These are phyloP conservation scores for Gossypium gossypioides DNA, from an alignment of 441 rosid species.

Conservation along the genomic window DNA sequence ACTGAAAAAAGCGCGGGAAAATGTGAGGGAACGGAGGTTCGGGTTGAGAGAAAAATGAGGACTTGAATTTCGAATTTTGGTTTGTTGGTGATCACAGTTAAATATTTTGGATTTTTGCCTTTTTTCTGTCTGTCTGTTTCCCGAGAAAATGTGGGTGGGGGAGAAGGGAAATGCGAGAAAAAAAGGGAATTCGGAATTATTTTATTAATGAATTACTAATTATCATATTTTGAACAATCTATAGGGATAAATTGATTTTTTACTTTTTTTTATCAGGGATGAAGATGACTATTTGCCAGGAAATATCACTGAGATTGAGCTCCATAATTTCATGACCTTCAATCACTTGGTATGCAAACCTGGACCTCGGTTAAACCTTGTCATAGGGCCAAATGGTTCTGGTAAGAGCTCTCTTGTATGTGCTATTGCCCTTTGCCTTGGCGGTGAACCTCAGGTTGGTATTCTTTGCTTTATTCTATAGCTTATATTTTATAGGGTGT, in stretches of 20 bases:
- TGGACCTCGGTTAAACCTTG: slow-evolving; percentile 77
- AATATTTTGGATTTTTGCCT: not conserved
- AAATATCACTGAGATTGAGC: slow-evolving; percentile 77
- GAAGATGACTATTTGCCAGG: slow-evolving; percentile 86
- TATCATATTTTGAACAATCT: not conserved
- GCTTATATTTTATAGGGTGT: slow-evolving; percentile 2
- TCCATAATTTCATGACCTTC: slow-evolving; percentile 81
- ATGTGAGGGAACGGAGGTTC: not conserved
- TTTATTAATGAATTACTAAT: not conserved
- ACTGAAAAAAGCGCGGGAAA: not conserved
- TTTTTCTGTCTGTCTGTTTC: not conserved
- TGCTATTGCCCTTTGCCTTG: slow-evolving; percentile 88
- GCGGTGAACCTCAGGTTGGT: slow-evolving; percentile 82
- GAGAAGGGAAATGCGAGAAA: not conserved
- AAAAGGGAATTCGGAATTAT: not conserved
- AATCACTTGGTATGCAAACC: slow-evolving; percentile 71
- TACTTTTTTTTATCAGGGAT: slow-evolving; percentile 41
- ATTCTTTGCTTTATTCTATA: slow-evolving; percentile 7
- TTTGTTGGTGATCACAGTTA: not conserved
- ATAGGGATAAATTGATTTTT: slow-evolving; percentile 5
- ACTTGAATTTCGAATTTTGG: not conserved
- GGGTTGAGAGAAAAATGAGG: not conserved
- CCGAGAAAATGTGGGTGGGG: not conserved
- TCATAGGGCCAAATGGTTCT: slow-evolving; percentile 92
- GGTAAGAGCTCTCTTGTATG: slow-evolving; percentile 97